Evolutionary conservation across 805 yeast species (phyloP).

Genomic region (Cyberlindnera euphorbiiphila): DNA sequence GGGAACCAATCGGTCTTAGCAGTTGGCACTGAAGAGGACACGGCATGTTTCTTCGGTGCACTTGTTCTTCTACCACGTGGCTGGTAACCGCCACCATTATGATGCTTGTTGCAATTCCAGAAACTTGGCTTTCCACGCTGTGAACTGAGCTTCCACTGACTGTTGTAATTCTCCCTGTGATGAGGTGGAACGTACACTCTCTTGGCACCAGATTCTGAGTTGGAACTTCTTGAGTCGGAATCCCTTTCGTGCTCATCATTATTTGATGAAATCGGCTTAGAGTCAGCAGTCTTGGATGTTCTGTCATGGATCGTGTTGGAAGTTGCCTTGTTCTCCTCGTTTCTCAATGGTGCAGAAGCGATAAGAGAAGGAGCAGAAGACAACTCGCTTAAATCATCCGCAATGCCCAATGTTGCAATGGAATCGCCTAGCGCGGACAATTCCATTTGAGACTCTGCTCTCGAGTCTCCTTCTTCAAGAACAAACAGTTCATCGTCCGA

Average conservation of each 20-base stretch:
- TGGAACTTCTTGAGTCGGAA: slow-evolving; percentile 7
- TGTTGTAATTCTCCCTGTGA: slow-evolving; percentile 38
- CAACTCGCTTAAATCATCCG: slow-evolving; percentile 21
- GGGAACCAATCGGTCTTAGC: slow-evolving; percentile 32
- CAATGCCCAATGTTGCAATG: slow-evolving; percentile 14
- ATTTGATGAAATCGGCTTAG: not conserved
- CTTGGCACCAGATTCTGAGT: slow-evolving; percentile 19
- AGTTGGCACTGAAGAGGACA: slow-evolving; percentile 36
- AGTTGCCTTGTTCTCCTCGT: slow-evolving; percentile 6
- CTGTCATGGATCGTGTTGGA: slow-evolving; percentile 14
- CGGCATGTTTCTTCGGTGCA: slow-evolving; percentile 15
- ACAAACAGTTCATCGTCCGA: slow-evolving; percentile 35
- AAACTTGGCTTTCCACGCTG: slow-evolving; percentile 18
- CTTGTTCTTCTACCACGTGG: slow-evolving; percentile 20
- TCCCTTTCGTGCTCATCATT: not conserved
- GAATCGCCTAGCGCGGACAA: slow-evolving; percentile 12
- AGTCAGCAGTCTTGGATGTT: slow-evolving; percentile 2
- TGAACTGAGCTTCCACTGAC: slow-evolving; percentile 12
- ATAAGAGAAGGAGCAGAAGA: slow-evolving; percentile 28
- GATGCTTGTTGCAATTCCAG: slow-evolving; percentile 13
- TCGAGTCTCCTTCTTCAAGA: slow-evolving; percentile 33
- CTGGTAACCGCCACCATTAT: slow-evolving; percentile 11
- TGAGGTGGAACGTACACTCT: slow-evolving; percentile 48
- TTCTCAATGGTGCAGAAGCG: slow-evolving; percentile 10
- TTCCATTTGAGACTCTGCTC: slow-evolving; percentile 12